Percentiles rank a stretch among this genome's conserved stretches.
Conservation (phyloP, 1,284 basidiomycete species). For the Cryptococcus maquisensis region DNA sequence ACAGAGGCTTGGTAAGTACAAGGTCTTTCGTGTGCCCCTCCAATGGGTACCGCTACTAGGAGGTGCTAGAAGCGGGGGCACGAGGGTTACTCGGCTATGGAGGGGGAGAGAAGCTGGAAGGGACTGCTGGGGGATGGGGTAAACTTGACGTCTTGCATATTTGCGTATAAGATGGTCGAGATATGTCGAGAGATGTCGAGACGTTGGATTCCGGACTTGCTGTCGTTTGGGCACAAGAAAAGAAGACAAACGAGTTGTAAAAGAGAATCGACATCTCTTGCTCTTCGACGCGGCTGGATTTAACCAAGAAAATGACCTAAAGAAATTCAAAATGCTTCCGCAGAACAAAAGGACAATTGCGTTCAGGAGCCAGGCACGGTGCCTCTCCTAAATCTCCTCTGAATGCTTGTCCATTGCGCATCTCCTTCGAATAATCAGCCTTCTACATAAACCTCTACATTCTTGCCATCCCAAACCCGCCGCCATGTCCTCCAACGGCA, state of each 20-base stretch:
- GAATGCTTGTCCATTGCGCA: neutral
- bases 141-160: neutral
- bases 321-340: neutral
- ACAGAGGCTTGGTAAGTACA: neutral
- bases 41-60: slow-evolving; percentile 34
- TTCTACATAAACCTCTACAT: neutral
- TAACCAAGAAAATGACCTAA: neutral
- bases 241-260: neutral
- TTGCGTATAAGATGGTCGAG: neutral
- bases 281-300: neutral
- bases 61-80: slow-evolving; percentile 28
- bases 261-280: neutral
- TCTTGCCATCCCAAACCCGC: neutral
- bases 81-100: slow-evolving; percentile 14
- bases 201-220: neutral
- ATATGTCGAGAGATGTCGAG: neutral
- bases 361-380: neutral
- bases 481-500: neutral
- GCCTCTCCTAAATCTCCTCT: neutral
- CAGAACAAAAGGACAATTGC: neutral
- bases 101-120: slow-evolving; percentile 9
- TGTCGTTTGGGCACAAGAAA: neutral
- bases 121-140: neutral
- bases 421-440: neutral
- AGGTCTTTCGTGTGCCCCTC: slow-evolving; percentile 24